Evolutionary conservation across 2,329 filamentous ascomycete genomes (phyloP), one percentile per base, ranked within the genome.

Genomic region (Scedosporium apiospermum): DNA sequence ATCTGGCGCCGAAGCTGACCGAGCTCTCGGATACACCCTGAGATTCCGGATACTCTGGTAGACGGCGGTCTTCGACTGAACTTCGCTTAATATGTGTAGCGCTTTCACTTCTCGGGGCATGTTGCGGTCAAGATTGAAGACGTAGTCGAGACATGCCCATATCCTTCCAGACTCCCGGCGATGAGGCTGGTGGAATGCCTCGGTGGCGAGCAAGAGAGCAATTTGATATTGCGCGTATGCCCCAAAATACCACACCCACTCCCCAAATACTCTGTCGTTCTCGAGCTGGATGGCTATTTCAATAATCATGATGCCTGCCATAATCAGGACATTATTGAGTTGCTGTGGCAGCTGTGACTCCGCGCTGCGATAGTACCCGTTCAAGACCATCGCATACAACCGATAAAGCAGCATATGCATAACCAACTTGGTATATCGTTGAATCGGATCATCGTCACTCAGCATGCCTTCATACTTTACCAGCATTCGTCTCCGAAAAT

Each of bases 171-270:
- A 84, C 64, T 88, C 80, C 60, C 78, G 78, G 58, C 81, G 77
- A 61, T 80, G 75, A 0, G 85, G 82, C 49, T 80, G 78, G 57
- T 81, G 80, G 69, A 85, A 88, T 3, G 90, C 75, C 69, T 92
- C 88, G 23, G 84, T 82, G 6, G 90, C 78, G 23, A 93, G 76
- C 1, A 92, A 77, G 38, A 92, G 78, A 0, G 88, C 87, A 4
- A 82, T 80, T 68, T 91, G 89, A 71, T 87, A 90, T 70, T 91
- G 88, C 65, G 89, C 86, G 65, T 88, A 83, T 5, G 89, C 87
- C 4, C 88, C 87, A 12, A 77, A 69, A 67, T 91, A 91, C 89
- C 89, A 92, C 1, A 77, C 73, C 88, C 88, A 92, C 1, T 75
- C 74, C 1, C 75, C 72, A 44, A 90, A 80, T 4, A 69, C 64